These are phyloP conservation scores for Cajanus cajan DNA, from an alignment of 306 rosid genomes.

Conservation along the genomic window DNA sequence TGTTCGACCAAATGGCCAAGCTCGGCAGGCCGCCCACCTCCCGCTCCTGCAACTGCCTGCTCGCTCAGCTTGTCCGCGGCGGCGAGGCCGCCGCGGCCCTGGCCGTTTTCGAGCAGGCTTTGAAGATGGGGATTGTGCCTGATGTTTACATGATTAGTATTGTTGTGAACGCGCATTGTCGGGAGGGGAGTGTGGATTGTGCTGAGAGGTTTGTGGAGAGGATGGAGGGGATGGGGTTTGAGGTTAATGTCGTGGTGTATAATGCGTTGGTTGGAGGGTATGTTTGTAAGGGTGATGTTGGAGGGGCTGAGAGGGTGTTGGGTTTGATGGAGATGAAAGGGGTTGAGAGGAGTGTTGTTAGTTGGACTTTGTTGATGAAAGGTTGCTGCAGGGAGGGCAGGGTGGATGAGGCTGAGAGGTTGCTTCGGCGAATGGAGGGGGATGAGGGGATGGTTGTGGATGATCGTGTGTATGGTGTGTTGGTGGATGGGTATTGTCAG, in stretches of 20 bases:
- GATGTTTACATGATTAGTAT: constrained; percentile 65
- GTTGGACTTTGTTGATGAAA: constrained; percentile 62
- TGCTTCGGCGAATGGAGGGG: constrained; percentile 49
- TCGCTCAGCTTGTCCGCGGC: constrained; percentile 55
- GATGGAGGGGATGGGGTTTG: constrained; percentile 63
- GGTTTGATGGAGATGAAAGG: constrained; percentile 57
- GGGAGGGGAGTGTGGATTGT: constrained; percentile 45
- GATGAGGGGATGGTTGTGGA: constrained; percentile 51
- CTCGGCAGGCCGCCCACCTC: constrained; percentile 56
- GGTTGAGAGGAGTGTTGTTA: constrained; percentile 52
- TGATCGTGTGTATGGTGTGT: constrained; percentile 61
- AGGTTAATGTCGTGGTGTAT: constrained; percentile 60
- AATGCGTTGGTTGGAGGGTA: constrained; percentile 73
- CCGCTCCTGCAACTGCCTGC: constrained; percentile 72
- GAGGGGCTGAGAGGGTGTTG: constrained; percentile 51
- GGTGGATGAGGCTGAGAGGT: constrained; percentile 66
- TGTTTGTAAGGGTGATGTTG: constrained; percentile 52
- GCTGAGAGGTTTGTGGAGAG: constrained; percentile 50
- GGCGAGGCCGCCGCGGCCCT: constrained; percentile 42
- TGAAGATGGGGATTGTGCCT: constrained; percentile 52
- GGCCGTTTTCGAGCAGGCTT: constrained; percentile 61
- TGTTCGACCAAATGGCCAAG: constrained; percentile 73
- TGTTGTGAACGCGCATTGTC: constrained; percentile 66
- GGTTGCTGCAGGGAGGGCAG: constrained; percentile 55
- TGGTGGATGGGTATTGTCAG: constrained; percentile 69